These are phyloP conservation scores for Ulmus americana DNA, from an alignment of 331 rosid genomes.

Conservation along the genomic window DNA sequence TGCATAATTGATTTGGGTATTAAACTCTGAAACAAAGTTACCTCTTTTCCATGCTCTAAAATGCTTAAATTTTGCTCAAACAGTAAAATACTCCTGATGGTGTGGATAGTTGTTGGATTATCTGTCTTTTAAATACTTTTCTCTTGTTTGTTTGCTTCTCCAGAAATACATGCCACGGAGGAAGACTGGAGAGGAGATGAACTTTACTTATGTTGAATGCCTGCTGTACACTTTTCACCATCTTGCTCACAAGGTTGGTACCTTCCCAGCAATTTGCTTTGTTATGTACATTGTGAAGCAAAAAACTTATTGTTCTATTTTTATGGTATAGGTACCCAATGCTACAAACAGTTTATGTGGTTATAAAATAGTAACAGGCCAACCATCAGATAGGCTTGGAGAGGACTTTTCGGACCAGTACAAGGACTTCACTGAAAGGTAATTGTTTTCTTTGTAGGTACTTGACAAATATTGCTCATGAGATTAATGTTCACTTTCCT, in stretches of 20 bases:
- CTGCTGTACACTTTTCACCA: slow-evolving; percentile 87
- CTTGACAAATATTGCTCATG: no score
- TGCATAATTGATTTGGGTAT: neutral
- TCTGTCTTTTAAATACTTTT: slow-evolving; percentile 3
- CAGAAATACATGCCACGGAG: slow-evolving; percentile 89
- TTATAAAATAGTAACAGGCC: slow-evolving; percentile 93
- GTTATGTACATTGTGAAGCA: slow-evolving; percentile 1
- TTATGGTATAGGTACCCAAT: slow-evolving; percentile 74
- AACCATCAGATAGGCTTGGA: slow-evolving; percentile 98
- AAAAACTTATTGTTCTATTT: slow-evolving; percentile 17
- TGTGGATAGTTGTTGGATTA: neutral
- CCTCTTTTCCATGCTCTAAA: neutral
- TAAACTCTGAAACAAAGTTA: neutral
- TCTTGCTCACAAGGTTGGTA: slow-evolving; percentile 82
- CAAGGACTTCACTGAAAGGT: slow-evolving; percentile 88
- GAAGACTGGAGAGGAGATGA: slow-evolving; percentile 89
- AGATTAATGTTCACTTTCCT: no score
- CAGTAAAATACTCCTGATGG: no score
- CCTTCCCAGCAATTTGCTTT: slow-evolving; percentile 16
- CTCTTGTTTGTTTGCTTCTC: slow-evolving; percentile 15
- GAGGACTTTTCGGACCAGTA: slow-evolving; percentile 80
- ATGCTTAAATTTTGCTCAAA: neutral
- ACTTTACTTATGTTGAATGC: slow-evolving; percentile 92
- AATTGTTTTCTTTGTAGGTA: slow-evolving; percentile 1
- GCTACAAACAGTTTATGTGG: slow-evolving; percentile 97